These are phyloP conservation scores for Fusarium sp. DNA, from an alignment of 2,329 filamentous ascomycete genomes.

Conservation along the genomic window DNA sequence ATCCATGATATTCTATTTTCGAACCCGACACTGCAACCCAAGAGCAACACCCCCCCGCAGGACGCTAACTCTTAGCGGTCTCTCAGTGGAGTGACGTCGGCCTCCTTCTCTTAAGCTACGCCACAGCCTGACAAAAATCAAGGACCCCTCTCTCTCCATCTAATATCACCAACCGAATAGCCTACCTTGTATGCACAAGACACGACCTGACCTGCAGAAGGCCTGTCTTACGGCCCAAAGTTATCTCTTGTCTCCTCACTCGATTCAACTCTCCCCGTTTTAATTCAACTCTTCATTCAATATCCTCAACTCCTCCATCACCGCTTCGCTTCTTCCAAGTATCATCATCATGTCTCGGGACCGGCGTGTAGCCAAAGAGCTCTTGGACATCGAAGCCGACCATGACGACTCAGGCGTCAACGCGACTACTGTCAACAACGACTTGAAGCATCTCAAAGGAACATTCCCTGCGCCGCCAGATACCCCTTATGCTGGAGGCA, in stretches of 20 bases:
- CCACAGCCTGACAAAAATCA: conserved; percentile 15
- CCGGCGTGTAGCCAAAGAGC: conserved; percentile 77
- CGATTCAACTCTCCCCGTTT: background rate
- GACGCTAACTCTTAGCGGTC: conserved; percentile 29
- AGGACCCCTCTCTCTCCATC: conserved; percentile 27
- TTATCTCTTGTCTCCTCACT: background rate
- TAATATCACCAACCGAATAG: conserved; percentile 1
- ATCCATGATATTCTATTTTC: conserved; percentile 22
- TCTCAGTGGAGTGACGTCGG: conserved; percentile 34
- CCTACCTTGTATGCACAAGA: conserved; percentile 12
- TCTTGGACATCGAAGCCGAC: conserved; percentile 79
- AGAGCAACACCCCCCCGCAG: conserved; percentile 17
- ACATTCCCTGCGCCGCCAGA: conserved; percentile 88
- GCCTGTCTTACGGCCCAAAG: background rate
- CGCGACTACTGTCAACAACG: conserved; percentile 70
- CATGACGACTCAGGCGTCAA: conserved; percentile 76
- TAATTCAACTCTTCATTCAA: background rate
- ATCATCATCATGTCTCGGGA: conserved; percentile 57
- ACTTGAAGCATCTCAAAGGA: conserved; percentile 84
- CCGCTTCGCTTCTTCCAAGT: background rate
- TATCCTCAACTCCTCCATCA: background rate
- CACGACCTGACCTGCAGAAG: conserved; percentile 11
- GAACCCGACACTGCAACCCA: background rate
- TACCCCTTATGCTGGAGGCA: conserved; percentile 91
- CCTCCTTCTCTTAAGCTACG: background rate